Evolutionary conservation across 805 yeast species (phyloP), one percentile per base, ranked within the genome.

Genomic region (Hagleromyces aurorensis): DNA sequence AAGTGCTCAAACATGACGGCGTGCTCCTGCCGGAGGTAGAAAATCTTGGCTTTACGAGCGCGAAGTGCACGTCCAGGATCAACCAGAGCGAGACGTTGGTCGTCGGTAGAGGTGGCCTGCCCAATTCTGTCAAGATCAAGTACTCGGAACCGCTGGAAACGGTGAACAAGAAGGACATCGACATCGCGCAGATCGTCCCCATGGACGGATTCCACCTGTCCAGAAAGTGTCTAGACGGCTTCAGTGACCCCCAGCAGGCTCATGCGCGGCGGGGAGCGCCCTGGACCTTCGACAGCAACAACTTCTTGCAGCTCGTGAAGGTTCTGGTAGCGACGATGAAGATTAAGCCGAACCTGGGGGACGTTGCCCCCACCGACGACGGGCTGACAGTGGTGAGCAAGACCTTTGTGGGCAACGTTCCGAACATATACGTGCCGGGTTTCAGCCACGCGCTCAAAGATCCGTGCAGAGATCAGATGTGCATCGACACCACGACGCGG

Each of bases 161-260:
- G 18, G 7, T 13, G 9, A 19, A 20, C 16, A 12, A 15, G 4
- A 28, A 26, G 7, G 24, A 28, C 1, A 53, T 60, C 9, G 31
- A 34, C 3, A 43, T 52, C 40, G 74, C 75, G 1, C 62, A 64
- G 37, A 61, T 64, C 12, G 47, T 79, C 1, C 78, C 82, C 7
- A 78, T 78, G 86, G 89, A 80, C 52, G 89, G 91, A 4, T 80
- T 74, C 44, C 91, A 80, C 47, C 55, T 72, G n/a, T 69, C 82
- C 0, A 50, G 78, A 18, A 36, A 45, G 0, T 61, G 63, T 7
- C 55, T 80, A 7, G 56, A 54, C n/a, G 40, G 55, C 22, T 67
- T 81, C 47, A 56, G 61, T 7, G 71, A 84, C 41, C 66, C 83
- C 0, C 61, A 50, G 7, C 61, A 57, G 19, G 89, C 94, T 0